A percentile compares a stretch with the other conserved stretches of the same genome.
phyloP scores from a whole-genome alignment of 2,329 filamentous ascomycete genomes.

The Pyrenochaeta sp. region DNA sequence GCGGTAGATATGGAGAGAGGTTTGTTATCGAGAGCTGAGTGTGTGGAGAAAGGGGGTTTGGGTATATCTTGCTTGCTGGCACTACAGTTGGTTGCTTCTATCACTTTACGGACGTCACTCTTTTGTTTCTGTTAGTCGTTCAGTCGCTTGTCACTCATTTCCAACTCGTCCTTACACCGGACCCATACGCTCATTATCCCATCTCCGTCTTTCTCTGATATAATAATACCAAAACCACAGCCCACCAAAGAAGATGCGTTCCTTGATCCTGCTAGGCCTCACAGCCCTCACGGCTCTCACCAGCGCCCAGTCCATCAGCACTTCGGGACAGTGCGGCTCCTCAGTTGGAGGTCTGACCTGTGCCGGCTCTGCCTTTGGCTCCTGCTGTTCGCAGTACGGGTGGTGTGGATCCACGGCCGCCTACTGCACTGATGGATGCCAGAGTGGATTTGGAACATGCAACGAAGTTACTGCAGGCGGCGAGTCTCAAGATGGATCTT shows the following conservation, averaged over 20 bases:
- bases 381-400: slow-evolving; percentile 53
- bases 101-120: too few species aligned
- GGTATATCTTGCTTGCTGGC: too few species aligned
- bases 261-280: not conserved
- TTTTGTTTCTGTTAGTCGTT: not conserved
- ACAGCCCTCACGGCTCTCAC: not conserved
- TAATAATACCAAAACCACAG: too few species aligned
- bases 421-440: slow-evolving; percentile 32
- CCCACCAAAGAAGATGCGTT: too few species aligned
- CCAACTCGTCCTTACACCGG: too few species aligned
- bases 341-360: slow-evolving; percentile 16
- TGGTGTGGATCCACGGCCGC: slow-evolving; percentile 40
- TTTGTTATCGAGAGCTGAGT: too few species aligned
- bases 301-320: not conserved
- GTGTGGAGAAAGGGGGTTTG: too few species aligned
- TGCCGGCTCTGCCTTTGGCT: slow-evolving; percentile 38
- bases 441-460: slow-evolving; percentile 31
- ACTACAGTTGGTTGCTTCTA: too few species aligned
- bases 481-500: not conserved
- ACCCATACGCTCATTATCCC: not conserved
- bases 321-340: not conserved
- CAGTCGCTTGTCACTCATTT: not conserved
- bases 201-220: not conserved
- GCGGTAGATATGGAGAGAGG: too few species aligned
- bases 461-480: not conserved